Conservation (phyloP, 1,284 basidiomycete species). For the Cystobasidium pallidum region DNA sequence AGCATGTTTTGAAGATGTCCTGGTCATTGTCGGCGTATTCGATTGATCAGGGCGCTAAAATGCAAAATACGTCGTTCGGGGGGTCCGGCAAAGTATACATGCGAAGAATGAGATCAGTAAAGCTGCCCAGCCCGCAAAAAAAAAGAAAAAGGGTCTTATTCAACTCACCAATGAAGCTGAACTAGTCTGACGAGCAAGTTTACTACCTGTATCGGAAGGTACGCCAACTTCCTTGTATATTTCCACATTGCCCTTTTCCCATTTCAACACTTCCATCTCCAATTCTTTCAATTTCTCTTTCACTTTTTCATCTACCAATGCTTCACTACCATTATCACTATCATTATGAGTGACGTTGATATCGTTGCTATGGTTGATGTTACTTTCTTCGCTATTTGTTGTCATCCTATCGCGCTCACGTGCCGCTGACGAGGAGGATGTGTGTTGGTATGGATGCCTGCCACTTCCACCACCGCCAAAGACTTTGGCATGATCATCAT, state of each 20-base stretch:
- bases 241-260: constrained; percentile 82
- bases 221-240: constrained; percentile 71
- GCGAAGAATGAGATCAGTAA: background rate
- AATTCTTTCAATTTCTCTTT: constrained; percentile 74
- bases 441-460: background rate
- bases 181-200: constrained; percentile 62
- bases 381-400: constrained; percentile 2
- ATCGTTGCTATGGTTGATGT: constrained; percentile 1
- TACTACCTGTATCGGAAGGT: constrained; percentile 31
- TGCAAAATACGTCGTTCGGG: no score
- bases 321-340: constrained; percentile 59
- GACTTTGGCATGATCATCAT: constrained; percentile 24
- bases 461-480: constrained; percentile 10
- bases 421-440: background rate
- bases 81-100: background rate
- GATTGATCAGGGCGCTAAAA: constrained; percentile 7
- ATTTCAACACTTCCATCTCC: constrained; percentile 71
- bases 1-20: background rate
- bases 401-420: constrained; percentile 6
- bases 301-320: constrained; percentile 62
- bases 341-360: constrained; percentile 19
- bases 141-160: background rate
- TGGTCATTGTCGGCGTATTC: constrained; percentile 3
- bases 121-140: no score
- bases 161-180: constrained; percentile 42